These are phyloP conservation scores for Mytilinidion resinicola DNA, from an alignment of 495 filamentous ascomycete genomes.

Conservation along the genomic window DNA sequence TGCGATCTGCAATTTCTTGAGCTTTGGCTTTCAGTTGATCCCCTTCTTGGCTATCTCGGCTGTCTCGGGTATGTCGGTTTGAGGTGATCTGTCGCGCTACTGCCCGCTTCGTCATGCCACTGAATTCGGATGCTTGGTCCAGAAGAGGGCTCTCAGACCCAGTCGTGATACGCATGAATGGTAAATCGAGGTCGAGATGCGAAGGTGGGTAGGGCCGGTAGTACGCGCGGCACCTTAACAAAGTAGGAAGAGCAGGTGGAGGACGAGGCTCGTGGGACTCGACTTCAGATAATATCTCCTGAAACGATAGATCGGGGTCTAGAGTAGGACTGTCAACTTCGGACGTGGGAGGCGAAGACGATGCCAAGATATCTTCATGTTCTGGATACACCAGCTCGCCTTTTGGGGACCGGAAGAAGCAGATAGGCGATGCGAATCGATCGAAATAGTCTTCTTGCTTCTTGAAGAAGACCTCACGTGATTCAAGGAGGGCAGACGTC, in stretches of 20 bases:
- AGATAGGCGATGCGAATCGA: conserved; percentile 53
- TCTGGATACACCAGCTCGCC: conserved; percentile 13
- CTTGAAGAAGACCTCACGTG: conserved; percentile 42
- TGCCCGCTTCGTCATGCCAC: conserved; percentile 8
- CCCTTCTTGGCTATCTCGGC: conserved; percentile 3
- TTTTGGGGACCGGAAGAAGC: conserved; percentile 46
- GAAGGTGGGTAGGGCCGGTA: conserved; percentile 22
- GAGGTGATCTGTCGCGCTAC: conserved; percentile 15
- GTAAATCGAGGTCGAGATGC: conserved; percentile 10
- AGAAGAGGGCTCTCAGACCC: conserved; percentile 20
- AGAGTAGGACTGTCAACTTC: conserved; percentile 2
- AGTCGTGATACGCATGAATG: conserved; percentile 16
- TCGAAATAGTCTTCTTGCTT: conserved; percentile 49
- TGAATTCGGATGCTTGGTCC: conserved; percentile 21
- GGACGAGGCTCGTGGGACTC: not conserved
- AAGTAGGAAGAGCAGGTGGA: conserved; percentile 1
- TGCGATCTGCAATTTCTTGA: conserved; percentile 9
- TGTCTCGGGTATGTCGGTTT: not conserved
- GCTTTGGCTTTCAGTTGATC: conserved; percentile 11
- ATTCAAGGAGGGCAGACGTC: conserved; percentile 35
- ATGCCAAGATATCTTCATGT: conserved; percentile 11
- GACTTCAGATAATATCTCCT: not conserved
- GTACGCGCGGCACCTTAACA: conserved; percentile 20
- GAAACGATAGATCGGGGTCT: conserved; percentile 9
- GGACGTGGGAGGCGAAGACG: conserved; percentile 5